phyloP scores from a whole-genome alignment of 192 early-diverging fungal species.

The Jimgerdemannia flammicorona region DNA sequence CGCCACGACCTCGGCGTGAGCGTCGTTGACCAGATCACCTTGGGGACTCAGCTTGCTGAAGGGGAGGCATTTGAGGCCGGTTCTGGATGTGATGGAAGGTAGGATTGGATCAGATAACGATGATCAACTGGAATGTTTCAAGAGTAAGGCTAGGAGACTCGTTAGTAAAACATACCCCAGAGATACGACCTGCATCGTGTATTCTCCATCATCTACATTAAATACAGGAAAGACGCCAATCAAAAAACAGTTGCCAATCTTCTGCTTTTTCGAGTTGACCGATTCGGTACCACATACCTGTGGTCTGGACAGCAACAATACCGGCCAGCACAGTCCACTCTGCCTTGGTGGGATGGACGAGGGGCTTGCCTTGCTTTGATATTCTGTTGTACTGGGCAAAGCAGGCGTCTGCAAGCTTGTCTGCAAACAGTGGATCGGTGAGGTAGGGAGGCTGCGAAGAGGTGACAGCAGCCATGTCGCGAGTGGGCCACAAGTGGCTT shows the following conservation, averaged over 20 bases:
- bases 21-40: slow-evolving; percentile 75
- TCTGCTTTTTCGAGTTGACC: neutral
- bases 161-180: slow-evolving; percentile 28
- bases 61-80: slow-evolving; percentile 83
- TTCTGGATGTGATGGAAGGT: slow-evolving; percentile 36
- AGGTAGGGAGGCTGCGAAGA: neutral
- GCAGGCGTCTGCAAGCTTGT: slow-evolving; percentile 46
- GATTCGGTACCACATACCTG: neutral
- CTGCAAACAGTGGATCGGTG: slow-evolving; percentile 9
- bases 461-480: too few relatives aligned
- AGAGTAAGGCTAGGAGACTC: slow-evolving; percentile 1
- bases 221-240: neutral
- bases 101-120: too few relatives aligned
- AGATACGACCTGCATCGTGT: slow-evolving; percentile 36
- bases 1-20: slow-evolving; percentile 87
- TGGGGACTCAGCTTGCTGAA: slow-evolving; percentile 46
- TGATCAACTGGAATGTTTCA: neutral
- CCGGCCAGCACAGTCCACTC: slow-evolving; percentile 90
- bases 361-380: slow-evolving; percentile 77
- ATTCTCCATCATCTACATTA: slow-evolving; percentile 8
- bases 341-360: slow-evolving; percentile 35
- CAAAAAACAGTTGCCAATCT: neutral
- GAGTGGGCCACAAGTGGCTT: neutral
- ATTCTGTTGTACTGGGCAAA: slow-evolving; percentile 52
- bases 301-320: slow-evolving; percentile 40